Percentiles rank a stretch among this genome's conserved stretches.
These are phyloP conservation scores for Saccharomycopsis sp. DNA, from an alignment of 805 yeast species.

Conservation along the genomic window DNA sequence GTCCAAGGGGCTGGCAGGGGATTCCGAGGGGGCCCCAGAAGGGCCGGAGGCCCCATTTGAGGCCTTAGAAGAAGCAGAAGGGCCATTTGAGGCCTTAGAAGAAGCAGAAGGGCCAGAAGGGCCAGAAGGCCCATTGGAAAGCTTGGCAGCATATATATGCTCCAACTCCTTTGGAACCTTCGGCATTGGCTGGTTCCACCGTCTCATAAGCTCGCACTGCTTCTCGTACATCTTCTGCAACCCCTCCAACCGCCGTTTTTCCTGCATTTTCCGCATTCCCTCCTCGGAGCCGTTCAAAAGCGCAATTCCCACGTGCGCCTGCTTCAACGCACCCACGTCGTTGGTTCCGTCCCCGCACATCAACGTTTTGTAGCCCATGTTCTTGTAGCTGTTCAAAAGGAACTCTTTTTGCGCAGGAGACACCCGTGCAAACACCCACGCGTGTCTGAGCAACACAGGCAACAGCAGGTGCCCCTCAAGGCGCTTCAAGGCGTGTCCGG, in stretches of 20 bases:
- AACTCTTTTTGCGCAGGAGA: conserved; percentile 95
- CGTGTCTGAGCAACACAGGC: conserved; percentile 66
- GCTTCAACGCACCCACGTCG: conserved; percentile 98
- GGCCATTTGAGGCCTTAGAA: no score
- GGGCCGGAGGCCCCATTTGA: conserved; percentile 30
- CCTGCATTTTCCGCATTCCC: conserved; percentile 82
- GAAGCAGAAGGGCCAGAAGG: conserved; percentile 98
- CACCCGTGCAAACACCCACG: conserved; percentile 97
- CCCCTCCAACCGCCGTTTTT: conserved; percentile 62
- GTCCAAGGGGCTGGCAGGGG: no score
- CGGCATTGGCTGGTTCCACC: conserved; percentile 81
- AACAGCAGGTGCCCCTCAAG: conserved; percentile 65
- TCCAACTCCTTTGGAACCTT: conserved; percentile 85
- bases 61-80: conserved; percentile 33
- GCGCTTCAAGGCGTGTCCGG: conserved; percentile 80
- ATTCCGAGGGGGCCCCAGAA: conserved; percentile 29
- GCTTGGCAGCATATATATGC: no score
- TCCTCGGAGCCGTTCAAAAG: conserved; percentile 94
- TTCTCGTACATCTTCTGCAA: conserved; percentile 67
- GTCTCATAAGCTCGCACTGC: conserved; percentile 69
- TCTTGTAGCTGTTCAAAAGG: conserved; percentile 74
- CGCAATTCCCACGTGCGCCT: conserved; percentile 98
- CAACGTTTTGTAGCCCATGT: conserved; percentile 83
- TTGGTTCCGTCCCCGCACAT: conserved; percentile 99
- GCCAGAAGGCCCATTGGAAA: conserved; percentile 31